These are phyloP conservation scores for Leucaena leucocephala DNA, from an alignment of 306 rosid genomes.

Conservation along the genomic window DNA sequence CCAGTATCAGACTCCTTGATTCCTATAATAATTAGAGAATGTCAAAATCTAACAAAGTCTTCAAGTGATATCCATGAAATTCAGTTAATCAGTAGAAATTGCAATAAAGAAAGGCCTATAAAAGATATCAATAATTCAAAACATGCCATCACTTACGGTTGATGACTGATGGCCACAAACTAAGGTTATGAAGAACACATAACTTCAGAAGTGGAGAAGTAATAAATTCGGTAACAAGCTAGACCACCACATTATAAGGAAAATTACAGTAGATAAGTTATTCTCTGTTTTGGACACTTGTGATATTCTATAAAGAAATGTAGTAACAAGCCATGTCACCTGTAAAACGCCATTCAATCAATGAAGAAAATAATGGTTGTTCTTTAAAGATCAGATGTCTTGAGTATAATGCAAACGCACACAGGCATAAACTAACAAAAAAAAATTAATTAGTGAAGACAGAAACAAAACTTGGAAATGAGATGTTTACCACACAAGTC, in stretches of 20 bases:
- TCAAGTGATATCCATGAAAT: constrained; percentile 5
- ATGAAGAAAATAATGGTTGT: constrained; percentile 4
- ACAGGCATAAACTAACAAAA: constrained; percentile 3
- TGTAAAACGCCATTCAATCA: not conserved
- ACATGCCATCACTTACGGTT: not conserved
- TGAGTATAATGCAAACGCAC: not conserved
- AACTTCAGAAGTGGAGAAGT: not conserved
- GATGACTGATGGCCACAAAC: constrained; percentile 14
- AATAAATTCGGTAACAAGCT: not conserved
- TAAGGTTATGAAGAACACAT: constrained; percentile 9
- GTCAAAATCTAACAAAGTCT: constrained; percentile 4
- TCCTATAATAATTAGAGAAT: constrained; percentile 46
- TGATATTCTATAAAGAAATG: not conserved
- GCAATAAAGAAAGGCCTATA: constrained; percentile 13
- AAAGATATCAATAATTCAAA: constrained; percentile 16
- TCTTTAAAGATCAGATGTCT: not conserved
- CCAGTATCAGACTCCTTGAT: constrained; percentile 96
- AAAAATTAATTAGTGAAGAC: not conserved
- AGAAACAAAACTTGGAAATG: not conserved
- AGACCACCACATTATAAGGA: not conserved
- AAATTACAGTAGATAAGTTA: not conserved
- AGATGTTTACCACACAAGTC: constrained; percentile 66
- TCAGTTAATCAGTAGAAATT: not conserved
- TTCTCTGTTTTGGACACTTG: not conserved
- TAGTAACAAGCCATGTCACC: not conserved